Evolutionary conservation across 345 rosid genomes (phyloP), one percentile per base, ranked within the genome.

Genomic region (Rhodomyrtus tomentosa): DNA sequence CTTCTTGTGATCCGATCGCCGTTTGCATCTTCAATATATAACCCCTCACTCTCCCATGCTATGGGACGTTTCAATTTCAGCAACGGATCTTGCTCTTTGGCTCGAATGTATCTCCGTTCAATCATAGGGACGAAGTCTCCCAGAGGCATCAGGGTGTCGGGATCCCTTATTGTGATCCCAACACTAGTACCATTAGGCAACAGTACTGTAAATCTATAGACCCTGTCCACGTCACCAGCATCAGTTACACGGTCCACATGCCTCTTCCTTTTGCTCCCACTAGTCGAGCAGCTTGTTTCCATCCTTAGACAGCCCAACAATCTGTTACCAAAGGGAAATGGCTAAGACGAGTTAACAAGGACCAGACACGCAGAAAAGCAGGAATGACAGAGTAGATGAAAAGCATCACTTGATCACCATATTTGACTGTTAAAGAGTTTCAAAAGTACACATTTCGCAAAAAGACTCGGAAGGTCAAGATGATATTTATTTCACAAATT

Each of bases 181-280:
- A 95, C 89, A 7, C 89, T 84, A 32, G 90, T 82, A n/a, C 93
- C 88, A 79, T 91, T 90, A 0, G 98, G 98, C 55, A 95, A 83
- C n/a, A 93, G 85, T 2, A 93, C 84, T 84, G 88, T 90, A 82
- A 95, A 93, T 80, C n/a, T 88, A 83, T 90, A 92, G 0, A 42
- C 15, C 1, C 7, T 32, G 8, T 51, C 83, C 2, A 27, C 22
- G 20, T 83, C 88, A 7, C 76, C 89, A 50, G 84, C 84, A 1
- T 54, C 87, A 36, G 55, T 85, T 1, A 52, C 55, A 20, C 76
- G 82, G 36, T 80, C 40, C 82, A 82, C 38, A 15, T 50, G 24
- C 86, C 92, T 83, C 86, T 87, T 92, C 79, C 79, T 68, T 24
- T 0, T 36, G 25, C 24, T 36, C 45, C 24, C 79, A 21, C 45